Evolutionary conservation across 2,329 filamentous ascomycete genomes (phyloP).

Genomic region (Trichoderma hamatum): DNA sequence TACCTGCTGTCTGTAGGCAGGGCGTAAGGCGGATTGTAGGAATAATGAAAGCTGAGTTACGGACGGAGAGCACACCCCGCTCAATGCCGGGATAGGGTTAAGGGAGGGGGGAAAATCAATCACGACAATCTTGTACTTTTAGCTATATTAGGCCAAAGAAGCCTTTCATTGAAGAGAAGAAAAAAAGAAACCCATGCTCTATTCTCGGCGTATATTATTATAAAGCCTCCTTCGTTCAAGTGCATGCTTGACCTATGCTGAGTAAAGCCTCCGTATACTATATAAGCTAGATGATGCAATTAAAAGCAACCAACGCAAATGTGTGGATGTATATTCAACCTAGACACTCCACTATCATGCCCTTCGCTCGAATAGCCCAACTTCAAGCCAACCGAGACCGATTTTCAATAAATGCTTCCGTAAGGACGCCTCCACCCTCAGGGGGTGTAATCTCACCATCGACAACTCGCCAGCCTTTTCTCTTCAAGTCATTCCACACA

Average conservation of each 20-base stretch:
- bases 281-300: background rate
- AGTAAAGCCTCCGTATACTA: background rate
- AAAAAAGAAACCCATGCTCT: slow-evolving; percentile 3
- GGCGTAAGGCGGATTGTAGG: slow-evolving; percentile 36
- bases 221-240: background rate
- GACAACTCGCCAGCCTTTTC: slow-evolving; percentile 67
- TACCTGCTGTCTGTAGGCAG: slow-evolving; percentile 58
- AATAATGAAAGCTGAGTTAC: slow-evolving; percentile 31
- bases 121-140: slow-evolving; percentile 43
- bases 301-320: background rate
- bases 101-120: slow-evolving; percentile 15
- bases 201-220: background rate
- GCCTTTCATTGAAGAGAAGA: slow-evolving; percentile 1
- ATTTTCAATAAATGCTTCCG: slow-evolving; percentile 45
- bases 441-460: slow-evolving; percentile 53
- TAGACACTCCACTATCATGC: background rate
- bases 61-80: slow-evolving; percentile 39
- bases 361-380: background rate
- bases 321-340: background rate
- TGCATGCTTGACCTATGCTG: background rate
- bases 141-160: slow-evolving; percentile 34
- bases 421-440: slow-evolving; percentile 37
- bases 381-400: slow-evolving; percentile 17
- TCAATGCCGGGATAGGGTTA: slow-evolving; percentile 38
- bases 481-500: slow-evolving; percentile 69